Conservation (phyloP, 164 flowering plant species). For the Brasenia schreberi region DNA sequence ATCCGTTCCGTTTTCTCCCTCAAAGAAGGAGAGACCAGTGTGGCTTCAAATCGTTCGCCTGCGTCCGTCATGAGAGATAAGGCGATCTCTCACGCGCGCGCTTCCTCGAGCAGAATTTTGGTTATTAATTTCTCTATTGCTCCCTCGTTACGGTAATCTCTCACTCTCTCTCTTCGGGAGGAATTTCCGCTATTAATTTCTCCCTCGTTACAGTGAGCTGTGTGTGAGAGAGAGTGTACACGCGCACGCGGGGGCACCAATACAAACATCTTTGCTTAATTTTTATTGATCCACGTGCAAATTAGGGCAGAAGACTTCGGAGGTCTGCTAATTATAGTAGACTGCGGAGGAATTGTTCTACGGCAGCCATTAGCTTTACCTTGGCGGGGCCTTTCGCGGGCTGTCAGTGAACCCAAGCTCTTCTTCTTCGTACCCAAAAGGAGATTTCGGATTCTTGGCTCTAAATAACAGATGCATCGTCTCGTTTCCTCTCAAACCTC, state of each 20-base stretch:
- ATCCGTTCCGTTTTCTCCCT: background rate
- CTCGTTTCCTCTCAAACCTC: conserved; percentile 26
- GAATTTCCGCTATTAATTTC: background rate
- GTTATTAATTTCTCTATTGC: background rate
- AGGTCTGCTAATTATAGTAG: no score
- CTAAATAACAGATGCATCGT: conserved; percentile 14
- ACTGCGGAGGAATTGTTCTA: conserved; percentile 18
- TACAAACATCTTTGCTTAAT: background rate
- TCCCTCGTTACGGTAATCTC: background rate
- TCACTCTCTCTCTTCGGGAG: background rate
- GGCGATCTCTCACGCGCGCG: background rate
- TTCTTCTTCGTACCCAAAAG: conserved; percentile 39
- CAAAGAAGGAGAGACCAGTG: background rate
- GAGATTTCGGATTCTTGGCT: conserved; percentile 23
- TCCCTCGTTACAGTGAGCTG: no score
- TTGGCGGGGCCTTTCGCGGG: conserved; percentile 51
- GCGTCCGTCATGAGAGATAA: background rate
- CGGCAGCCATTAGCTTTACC: conserved; percentile 22
- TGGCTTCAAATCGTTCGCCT: background rate
- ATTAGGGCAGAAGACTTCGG: no score
- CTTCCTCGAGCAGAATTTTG: background rate
- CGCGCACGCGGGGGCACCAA: no score
- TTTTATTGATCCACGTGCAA: background rate
- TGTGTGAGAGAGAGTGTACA: no score
- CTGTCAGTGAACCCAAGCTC: conserved; percentile 40